phyloP scores from a whole-genome alignment of 345 rosid genomes.

The Populus simonii region DNA sequence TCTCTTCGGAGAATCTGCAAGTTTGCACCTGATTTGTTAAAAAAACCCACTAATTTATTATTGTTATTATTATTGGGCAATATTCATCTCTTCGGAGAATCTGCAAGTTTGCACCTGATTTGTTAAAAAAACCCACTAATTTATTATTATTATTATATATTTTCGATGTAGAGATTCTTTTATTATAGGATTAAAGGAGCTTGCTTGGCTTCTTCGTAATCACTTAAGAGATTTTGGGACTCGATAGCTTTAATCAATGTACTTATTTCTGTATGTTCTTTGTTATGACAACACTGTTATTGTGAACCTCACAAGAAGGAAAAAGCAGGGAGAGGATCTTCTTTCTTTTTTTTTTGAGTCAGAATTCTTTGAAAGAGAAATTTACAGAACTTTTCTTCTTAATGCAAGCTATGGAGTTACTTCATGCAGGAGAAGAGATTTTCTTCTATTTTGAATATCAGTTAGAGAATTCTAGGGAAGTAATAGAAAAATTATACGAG shows the following conservation, averaged over 20 bases:
- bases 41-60: background rate
- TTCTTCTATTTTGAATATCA: no score
- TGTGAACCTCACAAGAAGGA: background rate
- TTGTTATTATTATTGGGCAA: background rate
- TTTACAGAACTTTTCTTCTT: background rate
- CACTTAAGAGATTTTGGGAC: no score
- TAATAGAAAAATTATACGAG: background rate
- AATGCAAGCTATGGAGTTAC: background rate
- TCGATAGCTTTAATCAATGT: no score
- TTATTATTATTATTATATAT: no score
- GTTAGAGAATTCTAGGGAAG: background rate
- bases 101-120: background rate
- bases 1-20: background rate
- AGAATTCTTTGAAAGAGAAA: background rate
- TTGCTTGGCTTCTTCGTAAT: background rate
- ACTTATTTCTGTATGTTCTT: background rate
- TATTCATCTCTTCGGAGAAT: background rate
- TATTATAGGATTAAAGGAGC: background rate
- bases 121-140: background rate
- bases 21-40: constrained; percentile 1
- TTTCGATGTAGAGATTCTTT: background rate
- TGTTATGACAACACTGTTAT: background rate
- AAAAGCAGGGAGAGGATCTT: background rate
- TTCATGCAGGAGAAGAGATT: background rate
- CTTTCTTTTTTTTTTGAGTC: background rate